Evolutionary conservation across 1,284 basidiomycete species (phyloP), one percentile per base, ranked within the genome.

Genomic region (Leucoagaricus sp.): DNA sequence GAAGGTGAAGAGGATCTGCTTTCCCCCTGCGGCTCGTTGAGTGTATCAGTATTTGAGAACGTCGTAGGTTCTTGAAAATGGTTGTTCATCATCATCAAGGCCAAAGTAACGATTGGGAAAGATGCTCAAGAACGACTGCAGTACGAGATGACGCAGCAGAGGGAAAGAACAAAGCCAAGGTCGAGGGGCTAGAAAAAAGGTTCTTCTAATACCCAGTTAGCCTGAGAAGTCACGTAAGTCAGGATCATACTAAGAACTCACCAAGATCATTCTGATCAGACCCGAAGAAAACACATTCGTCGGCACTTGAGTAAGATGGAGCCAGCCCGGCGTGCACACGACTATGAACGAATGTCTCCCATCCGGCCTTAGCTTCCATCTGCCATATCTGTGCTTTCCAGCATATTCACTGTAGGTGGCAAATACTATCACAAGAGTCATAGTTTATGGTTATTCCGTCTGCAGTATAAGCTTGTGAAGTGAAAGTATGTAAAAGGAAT

Each of bases 1-100:
- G 46, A 28, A n/a, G 53, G 49, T 15, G 26, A 41, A 9, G 41
- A 33, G 12, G 47, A 21, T 21, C n/a, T n/a, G 29, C 15, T 31
- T 47, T 45, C 45, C 13, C 47, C 42, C 47, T 45, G 26, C n/a
- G 52, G 51, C 12, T 61, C 58, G 26, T 56, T 49, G 9, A 63
- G 33, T 6, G 63, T 66, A 17, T 63, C 61, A 1, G 66, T 65
- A 28, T 60, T 26, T 2, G 69, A 71, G 23, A 62, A 47, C n/a
- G 60, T 49, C 6, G 67, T 68, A 7, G 62, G 54, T 42, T 66
- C 64, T 51, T 61, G 60, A 2, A 36, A 25, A 36, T 65, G 63
- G 4, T 42, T 41, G 42, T 36, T 38, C 41, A 50, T 31, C n/a
- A 12, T n/a, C n/a, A 29, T 36, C 19, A 15, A 23, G 33, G 33